phyloP scores from a whole-genome alignment of 495 filamentous ascomycete genomes.

The Podospora pseudoanserina region DNA sequence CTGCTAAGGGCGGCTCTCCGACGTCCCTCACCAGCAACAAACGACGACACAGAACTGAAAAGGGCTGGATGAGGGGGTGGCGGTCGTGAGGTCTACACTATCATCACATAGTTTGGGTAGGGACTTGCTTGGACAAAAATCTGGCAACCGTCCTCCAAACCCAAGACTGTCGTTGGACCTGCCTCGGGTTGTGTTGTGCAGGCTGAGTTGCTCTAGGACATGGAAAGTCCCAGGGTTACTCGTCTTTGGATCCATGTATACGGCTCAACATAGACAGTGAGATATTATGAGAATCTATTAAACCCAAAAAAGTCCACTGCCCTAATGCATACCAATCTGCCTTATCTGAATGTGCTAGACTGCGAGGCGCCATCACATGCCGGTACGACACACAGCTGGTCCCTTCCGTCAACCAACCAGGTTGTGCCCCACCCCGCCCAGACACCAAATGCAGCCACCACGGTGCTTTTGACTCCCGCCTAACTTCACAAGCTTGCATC shows the following conservation, averaged over 20 bases:
- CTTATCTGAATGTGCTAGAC: neutral
- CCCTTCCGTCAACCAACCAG: neutral
- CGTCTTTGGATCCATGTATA: neutral
- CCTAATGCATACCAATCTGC: neutral
- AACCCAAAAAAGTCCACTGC: neutral
- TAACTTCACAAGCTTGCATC: neutral
- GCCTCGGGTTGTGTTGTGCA: neutral
- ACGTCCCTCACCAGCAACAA: neutral
- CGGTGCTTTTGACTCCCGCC: constrained; percentile 3
- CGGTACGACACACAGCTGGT: neutral
- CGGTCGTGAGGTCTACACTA: neutral
- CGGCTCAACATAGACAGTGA: neutral
- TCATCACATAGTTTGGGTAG: neutral
- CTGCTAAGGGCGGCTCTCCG: neutral
- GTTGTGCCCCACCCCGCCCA: constrained; percentile 18
- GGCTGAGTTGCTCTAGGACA: neutral
- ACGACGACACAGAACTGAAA: neutral
- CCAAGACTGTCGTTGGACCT: neutral
- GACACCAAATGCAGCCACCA: neutral
- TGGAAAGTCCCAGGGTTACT: neutral
- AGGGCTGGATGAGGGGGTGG: neutral
- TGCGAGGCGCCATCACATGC: neutral
- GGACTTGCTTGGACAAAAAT: neutral
- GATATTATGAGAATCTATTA: neutral
- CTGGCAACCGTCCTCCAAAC: neutral